Base-by-base conservation (phyloP, 2,329 filamentous ascomycete species). In the Ciborinia camelliae region DNA sequence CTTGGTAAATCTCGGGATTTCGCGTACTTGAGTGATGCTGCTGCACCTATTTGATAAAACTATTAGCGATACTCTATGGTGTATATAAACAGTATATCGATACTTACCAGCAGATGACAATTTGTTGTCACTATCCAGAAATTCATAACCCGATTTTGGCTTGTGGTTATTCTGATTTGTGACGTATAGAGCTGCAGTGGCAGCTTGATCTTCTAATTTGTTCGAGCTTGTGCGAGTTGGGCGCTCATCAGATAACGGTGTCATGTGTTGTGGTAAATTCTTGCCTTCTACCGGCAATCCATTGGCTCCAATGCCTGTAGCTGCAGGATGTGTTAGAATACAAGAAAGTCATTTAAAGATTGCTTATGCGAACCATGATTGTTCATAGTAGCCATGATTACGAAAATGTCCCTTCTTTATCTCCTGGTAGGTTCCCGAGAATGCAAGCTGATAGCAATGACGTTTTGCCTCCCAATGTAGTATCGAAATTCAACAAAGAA, bases 1-100 rank as follows among this genome's bases (percentile, higher is more conserved):
- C 88, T 90, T 45, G 91, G 91, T 28, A 95, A 83, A 71, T 90
- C 87, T 73, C 86, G 81, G 51, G 90, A 85, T 72, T 85, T 83
- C 66, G 90, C 90, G 80, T 92, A 90, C 75, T 87, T 89, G 66
- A 92, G 79, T 14, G 83, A 86, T 58, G 83, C 77, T 26, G 84
- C 84, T 62, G 84, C 84, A 69, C 84, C 84, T 86, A 67, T 62
- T 67, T 39, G 41, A 50, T n/a, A 18, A 57, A 70, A 61, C 47
- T 51, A 15, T 61, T 60, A 50, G 57, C 7, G 39, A 32, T 45
- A 8, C 20, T 3, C 12, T 26, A 39, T 53, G 10, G 39, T 32
- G 30, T 52, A 37, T 30, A 47, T 20, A 18, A 28, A 60, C 51
- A 63, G 48, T 61, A 66, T 53, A 52, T 26, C 20, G 32, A 32